Conservation (phyloP, 495 filamentous ascomycete species). For the Penicillium cosmopolitanum region DNA sequence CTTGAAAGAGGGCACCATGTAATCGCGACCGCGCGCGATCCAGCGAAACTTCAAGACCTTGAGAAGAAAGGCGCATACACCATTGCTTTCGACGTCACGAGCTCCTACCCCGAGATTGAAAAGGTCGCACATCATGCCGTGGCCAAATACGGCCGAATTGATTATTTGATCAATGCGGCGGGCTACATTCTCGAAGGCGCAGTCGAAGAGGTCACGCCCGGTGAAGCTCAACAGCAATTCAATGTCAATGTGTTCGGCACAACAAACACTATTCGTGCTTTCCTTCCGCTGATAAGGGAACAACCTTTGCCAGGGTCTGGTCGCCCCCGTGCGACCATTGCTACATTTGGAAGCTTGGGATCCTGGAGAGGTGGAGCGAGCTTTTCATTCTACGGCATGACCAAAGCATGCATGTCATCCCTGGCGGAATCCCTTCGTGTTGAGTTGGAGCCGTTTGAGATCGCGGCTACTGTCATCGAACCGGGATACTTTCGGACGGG, state of each 20-base stretch:
- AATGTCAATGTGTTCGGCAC: constrained; percentile 47
- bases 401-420: constrained; percentile 41
- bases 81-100: constrained; percentile 42
- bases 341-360: constrained; percentile 27
- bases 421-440: constrained; percentile 33
- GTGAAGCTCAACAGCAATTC: constrained; percentile 14
- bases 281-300: constrained; percentile 46
- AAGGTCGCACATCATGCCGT: constrained; percentile 34
- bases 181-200: constrained; percentile 46
- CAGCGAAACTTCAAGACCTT: constrained; percentile 32
- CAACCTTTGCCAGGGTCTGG: constrained; percentile 21
- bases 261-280: constrained; percentile 46
- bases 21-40: constrained; percentile 43
- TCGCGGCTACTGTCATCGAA: constrained; percentile 52
- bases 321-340: constrained; percentile 45
- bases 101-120: constrained; percentile 16
- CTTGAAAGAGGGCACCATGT: constrained; percentile 46
- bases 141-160: constrained; percentile 44
- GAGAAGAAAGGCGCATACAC: constrained; percentile 40
- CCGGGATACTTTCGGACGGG: constrained; percentile 38
- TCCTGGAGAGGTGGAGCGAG: constrained; percentile 26
- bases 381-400: background rate
- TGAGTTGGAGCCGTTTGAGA: constrained; percentile 47
- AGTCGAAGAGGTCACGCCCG: constrained; percentile 44
- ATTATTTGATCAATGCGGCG: constrained; percentile 56